These are phyloP conservation scores for Leptographium lundbergii DNA, from an alignment of 2,329 filamentous ascomycete species.

Conservation along the genomic window DNA sequence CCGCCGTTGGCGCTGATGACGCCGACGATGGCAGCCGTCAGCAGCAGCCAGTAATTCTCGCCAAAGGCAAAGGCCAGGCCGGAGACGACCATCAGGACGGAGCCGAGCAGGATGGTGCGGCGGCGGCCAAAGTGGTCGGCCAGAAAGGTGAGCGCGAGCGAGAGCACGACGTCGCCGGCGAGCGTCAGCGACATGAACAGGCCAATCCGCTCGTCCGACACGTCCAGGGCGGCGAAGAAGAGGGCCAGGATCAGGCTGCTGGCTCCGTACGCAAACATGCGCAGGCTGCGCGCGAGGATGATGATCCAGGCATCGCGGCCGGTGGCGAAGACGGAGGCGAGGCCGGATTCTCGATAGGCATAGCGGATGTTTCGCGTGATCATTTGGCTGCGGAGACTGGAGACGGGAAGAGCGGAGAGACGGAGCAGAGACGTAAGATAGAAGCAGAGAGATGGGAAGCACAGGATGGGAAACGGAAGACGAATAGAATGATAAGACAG, in stretches of 20 bases:
- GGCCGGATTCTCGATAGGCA: constrained; percentile 32
- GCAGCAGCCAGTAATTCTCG: constrained; percentile 46
- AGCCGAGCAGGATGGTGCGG: constrained; percentile 38
- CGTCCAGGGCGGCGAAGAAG: constrained; percentile 42
- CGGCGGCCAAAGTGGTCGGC: constrained; percentile 46
- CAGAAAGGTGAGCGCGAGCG: constrained; percentile 42
- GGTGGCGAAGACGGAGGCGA: constrained; percentile 30
- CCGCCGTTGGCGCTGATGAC: constrained; percentile 50
- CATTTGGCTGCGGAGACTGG: neutral
- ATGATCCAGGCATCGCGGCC: constrained; percentile 39
- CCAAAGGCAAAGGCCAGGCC: constrained; percentile 39
- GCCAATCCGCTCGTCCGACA: constrained; percentile 46
- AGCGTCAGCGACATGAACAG: constrained; percentile 54
- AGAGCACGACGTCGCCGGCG: constrained; percentile 46
- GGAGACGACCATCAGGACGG: constrained; percentile 42
- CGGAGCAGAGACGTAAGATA: neutral
- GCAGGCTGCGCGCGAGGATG: constrained; percentile 36
- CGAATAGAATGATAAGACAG: no score
- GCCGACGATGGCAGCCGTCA: constrained; percentile 45
- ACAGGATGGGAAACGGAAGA: no score
- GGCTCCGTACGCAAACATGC: constrained; percentile 52
- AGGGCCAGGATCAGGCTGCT: constrained; percentile 48
- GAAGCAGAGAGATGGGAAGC: neutral
- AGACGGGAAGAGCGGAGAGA: neutral
- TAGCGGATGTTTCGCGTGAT: constrained; percentile 5